These are phyloP conservation scores for Fusarium cicatricum DNA, from an alignment of 2,329 filamentous ascomycete genomes.

Conservation along the genomic window DNA sequence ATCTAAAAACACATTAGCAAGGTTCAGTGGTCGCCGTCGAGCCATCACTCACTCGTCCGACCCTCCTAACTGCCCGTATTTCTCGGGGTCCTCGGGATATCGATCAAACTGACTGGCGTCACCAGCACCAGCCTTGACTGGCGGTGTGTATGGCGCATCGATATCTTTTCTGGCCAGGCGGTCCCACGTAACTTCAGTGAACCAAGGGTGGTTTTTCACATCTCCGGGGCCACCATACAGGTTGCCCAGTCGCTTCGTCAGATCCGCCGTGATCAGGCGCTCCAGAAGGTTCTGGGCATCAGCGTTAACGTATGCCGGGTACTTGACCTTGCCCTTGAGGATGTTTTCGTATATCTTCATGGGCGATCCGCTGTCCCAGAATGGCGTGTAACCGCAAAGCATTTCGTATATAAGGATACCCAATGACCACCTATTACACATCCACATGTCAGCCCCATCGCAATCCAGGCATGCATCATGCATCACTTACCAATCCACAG, in stretches of 20 bases:
- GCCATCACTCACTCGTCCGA: slow-evolving; percentile 77
- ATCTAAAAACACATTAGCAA: slow-evolving; percentile 56
- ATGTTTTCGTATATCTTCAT: slow-evolving; percentile 99
- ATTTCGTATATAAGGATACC: slow-evolving; percentile 99
- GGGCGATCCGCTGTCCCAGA: slow-evolving; percentile 97
- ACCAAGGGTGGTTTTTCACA: slow-evolving; percentile 96
- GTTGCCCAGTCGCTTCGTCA: slow-evolving; percentile 95
- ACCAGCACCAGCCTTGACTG: slow-evolving; percentile 90
- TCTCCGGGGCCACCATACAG: slow-evolving; percentile 89
- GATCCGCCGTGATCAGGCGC: slow-evolving; percentile 90
- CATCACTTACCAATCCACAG: slow-evolving; percentile 89
- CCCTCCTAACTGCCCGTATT: slow-evolving; percentile 77
- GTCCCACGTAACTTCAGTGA: slow-evolving; percentile 98
- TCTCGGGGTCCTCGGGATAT: slow-evolving; percentile 96
- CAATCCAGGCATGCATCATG: not conserved
- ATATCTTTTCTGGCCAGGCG: slow-evolving; percentile 94
- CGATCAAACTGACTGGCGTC: slow-evolving; percentile 98
- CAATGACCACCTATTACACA: slow-evolving; percentile 85
- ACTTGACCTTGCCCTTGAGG: slow-evolving; percentile 93
- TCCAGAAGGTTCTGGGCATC: slow-evolving; percentile 94
- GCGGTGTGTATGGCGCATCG: slow-evolving; percentile 96
- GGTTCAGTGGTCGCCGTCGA: not conserved
- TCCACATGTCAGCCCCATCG: slow-evolving; percentile 12
- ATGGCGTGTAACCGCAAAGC: slow-evolving; percentile 98
- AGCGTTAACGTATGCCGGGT: slow-evolving; percentile 92